These are phyloP conservation scores for Candida sanyaensis DNA, from an alignment of 1,139 yeast genomes.

Conservation along the genomic window DNA sequence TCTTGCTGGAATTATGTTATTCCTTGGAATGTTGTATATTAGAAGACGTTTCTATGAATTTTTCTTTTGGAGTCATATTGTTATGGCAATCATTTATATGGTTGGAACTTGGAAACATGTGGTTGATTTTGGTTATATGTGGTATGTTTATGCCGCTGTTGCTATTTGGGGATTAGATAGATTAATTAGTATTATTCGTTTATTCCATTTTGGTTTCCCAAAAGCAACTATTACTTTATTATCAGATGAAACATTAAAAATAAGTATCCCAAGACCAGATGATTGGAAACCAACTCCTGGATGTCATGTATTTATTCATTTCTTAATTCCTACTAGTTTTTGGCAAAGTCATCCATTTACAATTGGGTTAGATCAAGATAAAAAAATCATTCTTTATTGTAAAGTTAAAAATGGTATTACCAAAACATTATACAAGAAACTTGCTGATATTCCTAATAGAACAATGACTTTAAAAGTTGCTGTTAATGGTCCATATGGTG, in stretches of 20 bases:
- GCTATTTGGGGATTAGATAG: constrained; percentile 70
- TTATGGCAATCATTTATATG: constrained; percentile 56
- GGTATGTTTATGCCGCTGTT: constrained; percentile 52
- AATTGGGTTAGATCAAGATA: constrained; percentile 27
- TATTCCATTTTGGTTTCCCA: constrained; percentile 49
- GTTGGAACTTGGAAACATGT: constrained; percentile 66
- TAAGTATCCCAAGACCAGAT: constrained; percentile 39
- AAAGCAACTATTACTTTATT: constrained; percentile 45
- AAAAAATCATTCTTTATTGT: constrained; percentile 27
- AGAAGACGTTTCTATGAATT: constrained; percentile 63
- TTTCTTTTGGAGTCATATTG: constrained; percentile 61
- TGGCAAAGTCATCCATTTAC: constrained; percentile 81
- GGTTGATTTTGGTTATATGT: constrained; percentile 45
- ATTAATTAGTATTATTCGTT: constrained; percentile 47
- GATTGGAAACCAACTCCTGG: constrained; percentile 50
- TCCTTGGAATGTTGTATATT: constrained; percentile 51
- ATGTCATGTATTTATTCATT: constrained; percentile 63
- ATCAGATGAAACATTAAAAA: constrained; percentile 45
- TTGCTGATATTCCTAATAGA: constrained; percentile 26
- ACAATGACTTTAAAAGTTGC: constrained; percentile 29
- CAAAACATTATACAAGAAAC: constrained; percentile 28
- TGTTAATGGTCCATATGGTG: constrained; percentile 46
- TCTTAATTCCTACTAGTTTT: constrained; percentile 52
- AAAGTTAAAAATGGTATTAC: constrained; percentile 42
- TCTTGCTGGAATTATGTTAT: constrained; percentile 35